phyloP scores from a whole-genome alignment of 2,329 filamentous ascomycete species.

The Elsinoe australis region DNA sequence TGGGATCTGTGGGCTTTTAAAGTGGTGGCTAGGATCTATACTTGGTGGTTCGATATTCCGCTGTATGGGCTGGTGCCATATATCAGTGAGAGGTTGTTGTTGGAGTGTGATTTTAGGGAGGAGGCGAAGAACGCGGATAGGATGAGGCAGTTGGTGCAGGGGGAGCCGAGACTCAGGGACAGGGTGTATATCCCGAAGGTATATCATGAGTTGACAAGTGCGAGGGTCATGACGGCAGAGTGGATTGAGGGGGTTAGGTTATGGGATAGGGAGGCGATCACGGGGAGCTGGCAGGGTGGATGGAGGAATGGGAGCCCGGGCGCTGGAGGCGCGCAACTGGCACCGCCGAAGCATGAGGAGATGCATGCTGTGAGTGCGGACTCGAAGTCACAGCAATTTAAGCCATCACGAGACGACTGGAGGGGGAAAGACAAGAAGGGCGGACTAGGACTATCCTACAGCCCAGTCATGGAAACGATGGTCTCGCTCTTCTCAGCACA shows the following conservation, averaged over 20 bases:
- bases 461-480: constrained; percentile 93
- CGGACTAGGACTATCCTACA: constrained; percentile 72
- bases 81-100: constrained; percentile 79
- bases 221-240: constrained; percentile 82
- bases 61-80: constrained; percentile 86
- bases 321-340: constrained; percentile 58
- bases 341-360: constrained; percentile 35
- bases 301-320: constrained; percentile 70
- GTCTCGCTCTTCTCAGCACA: constrained; percentile 94
- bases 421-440: constrained; percentile 63
- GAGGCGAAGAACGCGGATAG: constrained; percentile 81
- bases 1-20: constrained; percentile 97
- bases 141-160: constrained; percentile 69
- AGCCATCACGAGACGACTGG: constrained; percentile 75
- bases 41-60: constrained; percentile 85
- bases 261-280: constrained; percentile 83
- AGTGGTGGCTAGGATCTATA: constrained; percentile 75
- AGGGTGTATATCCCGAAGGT: constrained; percentile 84
- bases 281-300: constrained; percentile 68
- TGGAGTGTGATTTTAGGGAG: constrained; percentile 91
- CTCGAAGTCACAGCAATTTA: constrained; percentile 52
- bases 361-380: constrained; percentile 23
- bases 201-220: constrained; percentile 73
- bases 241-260: constrained; percentile 94
- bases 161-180: constrained; percentile 66